Evolutionary conservation across 345 rosid genomes (phyloP).

Genomic region (Dovyalis caffra): DNA sequence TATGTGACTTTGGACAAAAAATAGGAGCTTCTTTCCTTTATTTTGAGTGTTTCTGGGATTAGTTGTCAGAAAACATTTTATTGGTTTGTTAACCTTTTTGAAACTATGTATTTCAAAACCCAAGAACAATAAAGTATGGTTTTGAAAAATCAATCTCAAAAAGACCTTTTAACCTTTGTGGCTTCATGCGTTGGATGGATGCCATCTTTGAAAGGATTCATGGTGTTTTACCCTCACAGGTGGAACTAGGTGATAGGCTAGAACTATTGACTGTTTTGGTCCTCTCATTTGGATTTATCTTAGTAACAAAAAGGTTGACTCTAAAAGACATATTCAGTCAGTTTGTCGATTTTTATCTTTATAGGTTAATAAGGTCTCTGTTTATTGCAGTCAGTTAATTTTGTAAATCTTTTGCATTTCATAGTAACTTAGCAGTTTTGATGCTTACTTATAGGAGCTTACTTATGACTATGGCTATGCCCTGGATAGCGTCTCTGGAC

Average conservation of each 20-base stretch:
- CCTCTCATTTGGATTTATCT: background rate
- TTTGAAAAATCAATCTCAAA: background rate
- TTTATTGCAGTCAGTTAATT: background rate
- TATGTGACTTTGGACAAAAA: background rate
- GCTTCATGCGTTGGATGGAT: background rate
- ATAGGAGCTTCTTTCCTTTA: background rate
- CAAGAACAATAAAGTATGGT: background rate
- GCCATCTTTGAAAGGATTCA: background rate
- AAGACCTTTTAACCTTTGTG: background rate
- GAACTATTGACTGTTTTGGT: background rate
- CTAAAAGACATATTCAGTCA: background rate
- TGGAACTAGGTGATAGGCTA: background rate
- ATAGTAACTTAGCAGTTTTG: background rate
- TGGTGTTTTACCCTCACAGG: background rate
- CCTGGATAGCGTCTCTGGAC: conserved; percentile 68
- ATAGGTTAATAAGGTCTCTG: background rate
- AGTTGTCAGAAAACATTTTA: too few relatives aligned
- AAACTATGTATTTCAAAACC: background rate
- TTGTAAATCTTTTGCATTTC: background rate
- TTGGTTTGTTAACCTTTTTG: background rate
- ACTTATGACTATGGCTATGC: conserved; percentile 88
- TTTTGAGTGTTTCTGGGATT: background rate
- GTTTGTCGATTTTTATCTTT: background rate
- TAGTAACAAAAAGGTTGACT: background rate
- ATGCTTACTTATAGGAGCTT: conserved; percentile 55